A percentile compares a stretch with the other conserved stretches of the same genome.
Conservation (phyloP, 441 rosid species). For the Pelargonium fulgidum region DNA sequence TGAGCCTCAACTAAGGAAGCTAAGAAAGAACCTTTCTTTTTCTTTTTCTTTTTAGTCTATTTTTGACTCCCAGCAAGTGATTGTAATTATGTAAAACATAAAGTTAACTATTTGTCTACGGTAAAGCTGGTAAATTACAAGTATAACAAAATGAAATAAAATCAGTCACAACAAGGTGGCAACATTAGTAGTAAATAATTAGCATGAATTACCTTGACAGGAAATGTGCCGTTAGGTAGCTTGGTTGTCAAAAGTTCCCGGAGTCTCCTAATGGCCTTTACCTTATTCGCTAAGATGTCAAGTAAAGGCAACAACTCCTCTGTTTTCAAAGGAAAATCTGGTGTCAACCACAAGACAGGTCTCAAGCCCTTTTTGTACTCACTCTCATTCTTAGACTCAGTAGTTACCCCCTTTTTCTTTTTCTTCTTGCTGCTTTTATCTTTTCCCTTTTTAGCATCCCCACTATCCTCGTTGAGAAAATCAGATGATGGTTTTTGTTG, state of each 20-base stretch:
- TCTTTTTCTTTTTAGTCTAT: not conserved
- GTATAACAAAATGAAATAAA: not conserved
- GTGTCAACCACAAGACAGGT: slow-evolving; percentile 93
- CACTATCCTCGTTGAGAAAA: not conserved
- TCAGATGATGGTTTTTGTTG: slow-evolving; percentile 1
- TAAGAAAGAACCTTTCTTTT: not conserved
- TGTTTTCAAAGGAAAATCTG: slow-evolving; percentile 82
- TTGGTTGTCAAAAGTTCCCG: slow-evolving; percentile 97
- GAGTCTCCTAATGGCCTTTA: slow-evolving; percentile 89
- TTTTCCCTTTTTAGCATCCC: not conserved
- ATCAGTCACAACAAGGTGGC: not conserved
- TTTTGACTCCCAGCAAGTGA: not conserved
- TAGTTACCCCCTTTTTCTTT: slow-evolving; percentile 5
- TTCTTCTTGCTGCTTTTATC: slow-evolving; percentile 4
- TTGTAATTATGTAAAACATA: not conserved
- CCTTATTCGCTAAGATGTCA: slow-evolving; percentile 95
- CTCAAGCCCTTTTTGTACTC: slow-evolving; percentile 94
- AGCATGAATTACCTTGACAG: slow-evolving; percentile 67
- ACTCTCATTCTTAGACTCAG: slow-evolving; percentile 70
- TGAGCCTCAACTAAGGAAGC: too few relatives aligned
- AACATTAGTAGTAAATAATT: not conserved
- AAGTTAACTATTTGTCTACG: not conserved
- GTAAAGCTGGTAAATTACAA: not conserved
- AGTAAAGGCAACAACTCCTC: slow-evolving; percentile 89
- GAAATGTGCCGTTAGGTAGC: slow-evolving; percentile 87